These are phyloP conservation scores for Neofusicoccum parvum DNA, from an alignment of 2,329 filamentous ascomycete species.

Conservation along the genomic window DNA sequence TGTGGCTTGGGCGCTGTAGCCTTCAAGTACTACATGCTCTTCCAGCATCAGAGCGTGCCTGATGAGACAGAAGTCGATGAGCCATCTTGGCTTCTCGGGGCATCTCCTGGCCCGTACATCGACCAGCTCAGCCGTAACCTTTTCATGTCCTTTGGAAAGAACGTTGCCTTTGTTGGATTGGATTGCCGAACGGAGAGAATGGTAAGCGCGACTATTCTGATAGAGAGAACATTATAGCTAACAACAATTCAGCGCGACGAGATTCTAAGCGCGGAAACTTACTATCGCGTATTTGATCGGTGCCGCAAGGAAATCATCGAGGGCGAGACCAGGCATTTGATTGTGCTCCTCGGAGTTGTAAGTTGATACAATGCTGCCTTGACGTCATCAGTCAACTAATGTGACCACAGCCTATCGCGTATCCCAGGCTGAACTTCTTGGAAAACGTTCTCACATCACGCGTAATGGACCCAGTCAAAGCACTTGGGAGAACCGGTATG, in stretches of 20 bases:
- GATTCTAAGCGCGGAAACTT: constrained; percentile 77
- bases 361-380: constrained; percentile 35
- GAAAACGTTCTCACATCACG: constrained; percentile 77
- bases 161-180: constrained; percentile 79
- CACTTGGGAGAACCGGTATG: constrained; percentile 77
- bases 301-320: constrained; percentile 79
- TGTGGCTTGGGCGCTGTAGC: constrained; percentile 86
- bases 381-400: background rate
- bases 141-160: constrained; percentile 79
- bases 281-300: constrained; percentile 83
- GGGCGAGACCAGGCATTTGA: constrained; percentile 84
- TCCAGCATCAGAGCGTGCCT: constrained; percentile 89
- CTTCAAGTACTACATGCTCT: constrained; percentile 98
- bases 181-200: constrained; percentile 92
- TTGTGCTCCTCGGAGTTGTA: constrained; percentile 81
- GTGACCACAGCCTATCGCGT: constrained; percentile 44
- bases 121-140: constrained; percentile 80
- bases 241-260: constrained; percentile 59
- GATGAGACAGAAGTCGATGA: constrained; percentile 81
- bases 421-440: constrained; percentile 56
- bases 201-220: constrained; percentile 18
- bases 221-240: constrained; percentile 24
- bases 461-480: constrained; percentile 86
- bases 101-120: constrained; percentile 84
- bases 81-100: constrained; percentile 87